Conservation (phyloP, 2,329 filamentous ascomycete genomes). For the Parasarocladium wereldwijsianum region DNA sequence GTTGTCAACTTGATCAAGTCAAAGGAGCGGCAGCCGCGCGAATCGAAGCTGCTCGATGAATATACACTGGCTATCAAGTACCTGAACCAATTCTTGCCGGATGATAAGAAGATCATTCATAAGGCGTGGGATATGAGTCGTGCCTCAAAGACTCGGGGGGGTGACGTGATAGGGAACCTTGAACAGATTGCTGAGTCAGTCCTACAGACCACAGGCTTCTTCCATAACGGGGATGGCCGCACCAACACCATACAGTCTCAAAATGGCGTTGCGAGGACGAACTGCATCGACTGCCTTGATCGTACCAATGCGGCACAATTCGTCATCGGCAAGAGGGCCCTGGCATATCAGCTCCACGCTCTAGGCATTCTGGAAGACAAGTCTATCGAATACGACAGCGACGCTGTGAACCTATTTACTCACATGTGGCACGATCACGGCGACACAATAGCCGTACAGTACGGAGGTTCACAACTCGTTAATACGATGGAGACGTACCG, state of each 20-base stretch:
- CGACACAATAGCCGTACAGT: conserved; percentile 94
- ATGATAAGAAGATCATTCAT: conserved; percentile 75
- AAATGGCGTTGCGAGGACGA: conserved; percentile 86
- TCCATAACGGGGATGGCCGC: conserved; percentile 72
- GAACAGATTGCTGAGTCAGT: conserved; percentile 84
- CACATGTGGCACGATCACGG: conserved; percentile 98
- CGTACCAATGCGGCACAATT: conserved; percentile 97
- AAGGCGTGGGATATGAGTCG: conserved; percentile 98
- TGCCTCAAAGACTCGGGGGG: conserved; percentile 78
- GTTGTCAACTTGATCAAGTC: conserved; percentile 85
- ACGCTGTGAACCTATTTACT: conserved; percentile 90
- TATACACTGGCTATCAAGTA: conserved; percentile 81
- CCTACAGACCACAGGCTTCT: conserved; percentile 76
- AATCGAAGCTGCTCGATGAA: conserved; percentile 79
- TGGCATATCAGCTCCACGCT: conserved; percentile 84
- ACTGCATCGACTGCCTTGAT: conserved; percentile 96
- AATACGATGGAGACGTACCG: conserved; percentile 99
- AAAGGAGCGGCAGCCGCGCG: conserved; percentile 73
- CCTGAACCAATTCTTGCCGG: conserved; percentile 83
- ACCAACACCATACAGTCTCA: conserved; percentile 55
- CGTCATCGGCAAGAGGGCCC: conserved; percentile 85
- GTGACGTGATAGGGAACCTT: conserved; percentile 86
- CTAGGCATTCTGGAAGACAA: conserved; percentile 73
- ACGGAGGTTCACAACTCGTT: conserved; percentile 91
- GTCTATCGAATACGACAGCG: conserved; percentile 80